phyloP scores from a whole-genome alignment of 352 stramenopile genomes.

The Globisporangium alternatum region DNA sequence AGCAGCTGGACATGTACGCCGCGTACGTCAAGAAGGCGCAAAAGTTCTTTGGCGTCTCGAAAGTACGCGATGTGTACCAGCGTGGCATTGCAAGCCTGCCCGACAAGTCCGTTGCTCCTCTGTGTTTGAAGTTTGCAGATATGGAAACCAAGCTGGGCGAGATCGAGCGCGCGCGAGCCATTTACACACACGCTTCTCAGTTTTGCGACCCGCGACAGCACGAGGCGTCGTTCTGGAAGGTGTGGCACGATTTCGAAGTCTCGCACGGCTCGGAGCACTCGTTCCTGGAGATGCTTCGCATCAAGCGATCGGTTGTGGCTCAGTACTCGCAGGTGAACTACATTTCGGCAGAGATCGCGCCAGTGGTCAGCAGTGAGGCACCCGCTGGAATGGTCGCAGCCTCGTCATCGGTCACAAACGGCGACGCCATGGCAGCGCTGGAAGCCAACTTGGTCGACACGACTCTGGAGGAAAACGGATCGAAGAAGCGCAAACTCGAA shows the following conservation, averaged over 20 bases:
- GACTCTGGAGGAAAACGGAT: slow-evolving; percentile 33
- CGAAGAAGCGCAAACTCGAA: slow-evolving; percentile 66
- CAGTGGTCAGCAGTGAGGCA: slow-evolving; percentile 26
- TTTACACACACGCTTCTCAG: slow-evolving; percentile 95
- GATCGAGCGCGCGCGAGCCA: slow-evolving; percentile 94
- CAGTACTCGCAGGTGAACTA: slow-evolving; percentile 97
- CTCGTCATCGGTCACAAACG: slow-evolving; percentile 43
- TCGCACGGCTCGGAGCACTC: slow-evolving; percentile 97
- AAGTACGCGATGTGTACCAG: slow-evolving; percentile 97
- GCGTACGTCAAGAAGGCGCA: slow-evolving; percentile 95
- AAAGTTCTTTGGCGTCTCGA: slow-evolving; percentile 95
- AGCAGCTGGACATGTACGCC: slow-evolving; percentile 94
- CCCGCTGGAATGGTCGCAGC: slow-evolving; percentile 57
- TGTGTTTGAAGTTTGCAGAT: slow-evolving; percentile 96
- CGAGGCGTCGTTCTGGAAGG: slow-evolving; percentile 94
- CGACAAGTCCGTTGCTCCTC: slow-evolving; percentile 86
- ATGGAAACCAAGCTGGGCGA: slow-evolving; percentile 97
- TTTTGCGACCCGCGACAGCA: slow-evolving; percentile 96
- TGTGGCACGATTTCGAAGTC: slow-evolving; percentile 96
- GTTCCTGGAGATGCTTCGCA: slow-evolving; percentile 98
- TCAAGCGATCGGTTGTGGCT: slow-evolving; percentile 96
- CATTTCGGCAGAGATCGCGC: slow-evolving; percentile 90
- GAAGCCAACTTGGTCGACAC: slow-evolving; percentile 66
- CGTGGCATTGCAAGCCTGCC: slow-evolving; percentile 91
- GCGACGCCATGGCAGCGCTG: slow-evolving; percentile 88